Percentiles rank a stretch among this genome's conserved stretches.
phyloP scores from a whole-genome alignment of 192 early-diverging fungal genomes.

The Coemansia sp. region DNA sequence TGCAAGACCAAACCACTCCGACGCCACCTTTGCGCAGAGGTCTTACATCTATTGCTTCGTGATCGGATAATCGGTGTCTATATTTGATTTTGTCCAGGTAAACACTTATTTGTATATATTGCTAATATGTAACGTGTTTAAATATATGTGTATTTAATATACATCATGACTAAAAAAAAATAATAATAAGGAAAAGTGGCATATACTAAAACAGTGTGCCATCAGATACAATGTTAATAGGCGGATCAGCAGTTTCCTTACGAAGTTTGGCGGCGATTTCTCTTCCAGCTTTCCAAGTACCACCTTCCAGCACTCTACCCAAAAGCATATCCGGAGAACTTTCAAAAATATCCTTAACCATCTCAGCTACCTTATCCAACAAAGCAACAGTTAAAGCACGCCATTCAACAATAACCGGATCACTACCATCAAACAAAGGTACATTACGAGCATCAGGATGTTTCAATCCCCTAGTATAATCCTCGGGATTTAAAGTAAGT shows the following conservation, averaged over 20 bases:
- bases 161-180: too few species aligned
- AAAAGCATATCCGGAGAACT: constrained; percentile 61
- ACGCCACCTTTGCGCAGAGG: too few species aligned
- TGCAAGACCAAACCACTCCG: too few species aligned
- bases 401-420: constrained; percentile 91
- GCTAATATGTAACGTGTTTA: too few species aligned
- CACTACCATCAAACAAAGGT: constrained; percentile 69
- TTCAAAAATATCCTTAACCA: constrained; percentile 57
- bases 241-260: constrained; percentile 80
- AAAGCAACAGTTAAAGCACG: constrained; percentile 83
- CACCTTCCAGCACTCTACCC: constrained; percentile 85
- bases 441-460: constrained; percentile 36
- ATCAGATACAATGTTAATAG: constrained; percentile 84
- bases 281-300: constrained; percentile 93
- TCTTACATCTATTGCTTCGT: too few species aligned
- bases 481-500: constrained; percentile 55
- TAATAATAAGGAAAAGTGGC: too few species aligned
- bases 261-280: constrained; percentile 79
- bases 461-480: constrained; percentile 56
- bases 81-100: too few species aligned
- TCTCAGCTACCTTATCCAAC: constrained; percentile 67
- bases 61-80: too few species aligned
- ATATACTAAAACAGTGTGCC: constrained; percentile 74
- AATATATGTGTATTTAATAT: neutral
- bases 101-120: too few species aligned